Conservation (phyloP, 345 rosid genomes). For the Populus alba region DNA sequence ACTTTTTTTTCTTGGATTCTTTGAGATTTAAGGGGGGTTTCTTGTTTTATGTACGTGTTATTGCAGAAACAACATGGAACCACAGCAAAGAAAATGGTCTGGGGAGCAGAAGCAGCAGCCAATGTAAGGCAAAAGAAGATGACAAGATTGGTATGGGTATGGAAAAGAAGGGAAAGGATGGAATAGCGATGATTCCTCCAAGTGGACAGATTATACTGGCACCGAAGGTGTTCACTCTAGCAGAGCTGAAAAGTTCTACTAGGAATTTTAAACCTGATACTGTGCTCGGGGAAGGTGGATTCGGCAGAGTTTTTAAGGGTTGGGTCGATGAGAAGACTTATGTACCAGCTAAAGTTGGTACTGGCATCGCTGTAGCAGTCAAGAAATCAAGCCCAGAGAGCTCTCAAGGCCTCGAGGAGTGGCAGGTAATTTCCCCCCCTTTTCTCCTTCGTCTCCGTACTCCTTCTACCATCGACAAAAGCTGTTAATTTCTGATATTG, state of each 20-base stretch:
- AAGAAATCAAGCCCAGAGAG: conserved; percentile 80
- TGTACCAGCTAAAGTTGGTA: conserved; percentile 57
- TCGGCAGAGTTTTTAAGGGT: conserved; percentile 83
- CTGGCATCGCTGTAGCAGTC: conserved; percentile 80
- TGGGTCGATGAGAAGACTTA: conserved; percentile 60
- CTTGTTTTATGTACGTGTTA: background rate
- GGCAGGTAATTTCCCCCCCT: conserved; percentile 50
- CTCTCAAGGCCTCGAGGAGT: conserved; percentile 64
- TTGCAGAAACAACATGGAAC: background rate
- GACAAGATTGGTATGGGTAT: background rate
- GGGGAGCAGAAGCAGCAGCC: background rate
- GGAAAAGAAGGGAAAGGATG: background rate
- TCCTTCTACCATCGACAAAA: background rate
- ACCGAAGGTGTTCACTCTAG: conserved; percentile 53
- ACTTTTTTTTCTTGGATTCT: background rate
- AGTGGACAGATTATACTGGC: conserved; percentile 28
- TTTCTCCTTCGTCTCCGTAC: no score
- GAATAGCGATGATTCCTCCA: background rate
- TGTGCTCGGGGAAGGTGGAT: conserved; percentile 84
- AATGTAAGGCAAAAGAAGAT: background rate
- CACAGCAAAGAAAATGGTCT: background rate
- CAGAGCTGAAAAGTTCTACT: conserved; percentile 59
- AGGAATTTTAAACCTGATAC: conserved; percentile 73
- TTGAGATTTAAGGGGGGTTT: background rate
- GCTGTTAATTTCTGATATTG: background rate